Evolutionary conservation across 2,329 filamentous ascomycete genomes (phyloP), one percentile per base, ranked within the genome.

Genomic region (Cladosporium sp.): DNA sequence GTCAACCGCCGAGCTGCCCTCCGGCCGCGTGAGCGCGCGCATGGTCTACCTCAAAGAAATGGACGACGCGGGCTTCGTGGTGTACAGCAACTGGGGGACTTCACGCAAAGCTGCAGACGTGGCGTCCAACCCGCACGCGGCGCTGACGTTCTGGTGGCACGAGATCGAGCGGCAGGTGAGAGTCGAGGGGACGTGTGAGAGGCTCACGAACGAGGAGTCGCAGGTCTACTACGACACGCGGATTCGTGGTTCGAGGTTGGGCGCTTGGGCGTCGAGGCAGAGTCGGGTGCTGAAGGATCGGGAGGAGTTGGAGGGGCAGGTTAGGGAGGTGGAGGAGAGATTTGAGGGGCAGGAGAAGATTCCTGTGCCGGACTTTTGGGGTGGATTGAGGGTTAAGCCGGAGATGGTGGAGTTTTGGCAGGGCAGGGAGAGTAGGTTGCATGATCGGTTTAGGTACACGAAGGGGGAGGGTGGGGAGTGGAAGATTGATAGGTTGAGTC

Each of bases 1-100:
- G 1, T 86, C 90, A 3, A 99, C 93, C 1, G 90, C 91, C 0
- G 75, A 79, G 19, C 79, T 97, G 4, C 92, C 92, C 1, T 87
- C 83, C 0, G 93, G 93, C 54, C 84, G 87, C 41, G 87, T 97
- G 17, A 89, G 84, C 41, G 85, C 88, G 3, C 88, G 93, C 53
- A 80, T 89, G 59, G 89, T 99, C 32, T 99, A 97, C 72, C 79
- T 99, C 58, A 99, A 99, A 72, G 93, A 97, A 75, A 82, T 97
- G 19, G 91, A 97, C 69, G 70, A 76, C 4, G 70, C 68, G 17
- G 90, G 91, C 13, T 99, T 95, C 71, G 89, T 97, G 38, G 78
- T 99, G 43, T 99, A 97, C 77, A 87, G 83, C 64, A 99, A 99
- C 70, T 92, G 91, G 74, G 90, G 83, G 54, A 93, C 88, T 0